A percentile compares a stretch with the other conserved stretches of the same genome.
phyloP scores from a whole-genome alignment of 495 filamentous ascomycete genomes.

The Lophiostoma macrostomum region DNA sequence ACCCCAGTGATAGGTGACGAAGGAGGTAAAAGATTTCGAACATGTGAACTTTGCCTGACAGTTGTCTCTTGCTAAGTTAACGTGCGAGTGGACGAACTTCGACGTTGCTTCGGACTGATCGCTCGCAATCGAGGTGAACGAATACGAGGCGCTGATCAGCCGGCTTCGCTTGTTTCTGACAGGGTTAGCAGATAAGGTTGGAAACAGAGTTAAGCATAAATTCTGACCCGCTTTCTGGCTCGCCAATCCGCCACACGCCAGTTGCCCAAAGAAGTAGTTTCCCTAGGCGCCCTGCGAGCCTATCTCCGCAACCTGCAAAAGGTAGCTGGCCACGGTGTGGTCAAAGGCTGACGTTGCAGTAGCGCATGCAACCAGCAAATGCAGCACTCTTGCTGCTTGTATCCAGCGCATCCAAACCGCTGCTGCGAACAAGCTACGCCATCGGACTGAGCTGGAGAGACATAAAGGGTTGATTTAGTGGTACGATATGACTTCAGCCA shows the following conservation, averaged over 20 bases:
- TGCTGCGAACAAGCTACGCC: not conserved
- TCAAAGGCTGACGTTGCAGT: not conserved
- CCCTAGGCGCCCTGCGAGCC: not conserved
- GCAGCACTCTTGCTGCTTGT: not conserved
- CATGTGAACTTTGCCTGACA: too few species aligned
- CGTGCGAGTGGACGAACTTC: not conserved
- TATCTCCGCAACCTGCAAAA: too few species aligned
- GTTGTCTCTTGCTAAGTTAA: constrained; percentile 3
- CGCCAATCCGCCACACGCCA: constrained; percentile 5
- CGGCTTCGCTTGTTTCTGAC: constrained; percentile 5
- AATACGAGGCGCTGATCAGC: constrained; percentile 9
- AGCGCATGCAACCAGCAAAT: not conserved
- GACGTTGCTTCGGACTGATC: not conserved
- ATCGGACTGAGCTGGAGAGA: not conserved
- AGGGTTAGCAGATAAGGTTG: constrained; percentile 29
- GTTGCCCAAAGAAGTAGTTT: constrained; percentile 6
- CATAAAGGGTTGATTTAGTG: too few species aligned
- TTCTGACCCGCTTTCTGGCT: constrained; percentile 24
- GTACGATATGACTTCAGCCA: not conserved
- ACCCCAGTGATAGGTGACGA: not conserved
- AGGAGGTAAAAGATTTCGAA: not conserved
- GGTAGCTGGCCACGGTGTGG: not conserved
- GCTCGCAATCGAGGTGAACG: not conserved
- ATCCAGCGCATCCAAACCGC: not conserved
- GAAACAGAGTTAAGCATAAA: constrained; percentile 30